These are phyloP conservation scores for Nyctanthes arbortristis DNA, from an alignment of 257 asterid species.

Conservation along the genomic window DNA sequence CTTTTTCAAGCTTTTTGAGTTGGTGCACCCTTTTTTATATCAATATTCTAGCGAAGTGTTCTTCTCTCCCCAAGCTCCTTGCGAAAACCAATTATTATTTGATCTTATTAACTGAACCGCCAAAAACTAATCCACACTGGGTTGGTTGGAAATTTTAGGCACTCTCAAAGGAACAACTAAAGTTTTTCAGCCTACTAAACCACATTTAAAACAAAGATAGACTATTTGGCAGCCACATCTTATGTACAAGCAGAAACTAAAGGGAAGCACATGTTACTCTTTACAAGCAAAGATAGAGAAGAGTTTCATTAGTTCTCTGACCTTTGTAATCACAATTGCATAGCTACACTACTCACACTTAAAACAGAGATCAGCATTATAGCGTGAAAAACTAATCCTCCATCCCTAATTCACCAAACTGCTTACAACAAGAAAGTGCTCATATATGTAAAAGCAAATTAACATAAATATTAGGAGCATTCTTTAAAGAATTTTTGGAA, in stretches of 20 bases:
- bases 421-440: not conserved
- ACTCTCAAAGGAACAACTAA: not conserved
- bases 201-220: not conserved
- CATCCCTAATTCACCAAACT: not conserved
- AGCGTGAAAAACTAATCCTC: not conserved
- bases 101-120: not conserved
- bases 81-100: not conserved
- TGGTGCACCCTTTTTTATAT: not conserved
- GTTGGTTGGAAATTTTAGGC: not conserved
- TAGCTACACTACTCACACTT: not conserved
- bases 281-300: not conserved
- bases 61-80: not conserved
- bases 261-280: not conserved
- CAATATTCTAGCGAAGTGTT: not conserved
- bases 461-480: not conserved
- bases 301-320: not conserved
- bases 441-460: not conserved
- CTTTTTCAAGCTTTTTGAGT: not conserved
- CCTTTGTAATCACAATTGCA: not conserved
- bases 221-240: not conserved
- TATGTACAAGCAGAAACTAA: not conserved
- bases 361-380: not conserved
- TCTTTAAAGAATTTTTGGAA: not conserved
- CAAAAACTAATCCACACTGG: not conserved
- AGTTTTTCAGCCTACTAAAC: not conserved